A percentile compares a stretch with the other conserved stretches of the same genome.
phyloP scores from a whole-genome alignment of 179 eudicot species.

The Carnegiea gigantea region DNA sequence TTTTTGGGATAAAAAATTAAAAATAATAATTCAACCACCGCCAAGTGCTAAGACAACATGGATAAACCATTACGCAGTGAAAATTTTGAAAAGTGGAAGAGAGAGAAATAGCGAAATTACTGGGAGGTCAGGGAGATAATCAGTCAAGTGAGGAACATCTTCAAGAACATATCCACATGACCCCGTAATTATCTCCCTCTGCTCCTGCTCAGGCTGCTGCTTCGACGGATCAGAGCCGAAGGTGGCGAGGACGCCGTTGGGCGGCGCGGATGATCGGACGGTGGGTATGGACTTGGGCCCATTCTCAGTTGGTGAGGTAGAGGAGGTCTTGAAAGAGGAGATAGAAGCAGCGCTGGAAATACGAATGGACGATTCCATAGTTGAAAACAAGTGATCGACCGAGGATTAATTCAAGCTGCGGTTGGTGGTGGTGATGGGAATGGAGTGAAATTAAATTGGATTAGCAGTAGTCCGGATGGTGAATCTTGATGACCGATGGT shows the following conservation, averaged over 20 bases:
- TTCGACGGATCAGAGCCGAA: constrained; percentile 13
- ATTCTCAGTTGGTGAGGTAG: not conserved
- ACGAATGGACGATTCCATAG: constrained; percentile 3
- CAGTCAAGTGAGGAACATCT: constrained; percentile 79
- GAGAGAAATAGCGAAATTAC: constrained; percentile 28
- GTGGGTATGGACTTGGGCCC: not conserved
- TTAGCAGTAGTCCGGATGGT: too few species aligned
- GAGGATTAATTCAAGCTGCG: too few species aligned
- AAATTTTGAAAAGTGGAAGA: not conserved
- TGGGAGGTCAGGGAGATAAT: constrained; percentile 70
- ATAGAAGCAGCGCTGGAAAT: not conserved
- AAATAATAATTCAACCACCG: too few species aligned
- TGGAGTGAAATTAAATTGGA: too few species aligned
- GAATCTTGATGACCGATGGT: too few species aligned
- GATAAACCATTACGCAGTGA: too few species aligned
- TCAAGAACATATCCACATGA: constrained; percentile 60
- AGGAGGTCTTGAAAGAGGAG: not conserved
- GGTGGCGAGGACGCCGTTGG: not conserved
- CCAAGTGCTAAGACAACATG: too few species aligned
- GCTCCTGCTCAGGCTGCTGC: not conserved
- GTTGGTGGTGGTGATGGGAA: too few species aligned
- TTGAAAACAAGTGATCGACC: too few species aligned
- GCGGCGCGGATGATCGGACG: constrained; percentile 11
- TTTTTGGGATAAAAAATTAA: too few species aligned
- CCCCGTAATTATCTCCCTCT: constrained; percentile 21